Conservation (phyloP, 371 early-diverging fungal genomes). For the Mucor ambiguus region DNA sequence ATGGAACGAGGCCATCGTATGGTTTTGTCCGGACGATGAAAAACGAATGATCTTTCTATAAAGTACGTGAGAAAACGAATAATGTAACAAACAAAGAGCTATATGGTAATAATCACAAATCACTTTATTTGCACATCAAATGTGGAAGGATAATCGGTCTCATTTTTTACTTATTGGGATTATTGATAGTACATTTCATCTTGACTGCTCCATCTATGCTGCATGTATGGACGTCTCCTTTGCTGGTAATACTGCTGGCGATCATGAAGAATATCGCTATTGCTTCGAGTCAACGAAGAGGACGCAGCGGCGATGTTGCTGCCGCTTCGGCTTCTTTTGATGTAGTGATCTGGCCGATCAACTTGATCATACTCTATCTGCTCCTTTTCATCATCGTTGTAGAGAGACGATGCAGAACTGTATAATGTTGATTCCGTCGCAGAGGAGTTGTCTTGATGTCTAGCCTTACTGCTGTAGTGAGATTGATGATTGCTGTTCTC, state of each 20-base stretch:
- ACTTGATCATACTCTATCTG: not conserved
- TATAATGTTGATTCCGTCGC: not conserved
- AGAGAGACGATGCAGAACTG: not conserved
- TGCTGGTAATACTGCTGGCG: not conserved
- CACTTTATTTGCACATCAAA: not conserved
- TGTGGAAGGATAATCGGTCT: not conserved
- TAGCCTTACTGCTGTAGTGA: not conserved
- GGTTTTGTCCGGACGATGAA: not conserved
- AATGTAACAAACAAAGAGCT: slow-evolving; percentile 4
- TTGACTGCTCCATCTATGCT: not conserved
- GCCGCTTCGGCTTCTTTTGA: not conserved
- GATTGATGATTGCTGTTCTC: not conserved
- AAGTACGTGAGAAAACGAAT: not conserved
- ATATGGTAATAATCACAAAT: not conserved
- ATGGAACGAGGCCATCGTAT: not conserved
- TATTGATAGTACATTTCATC: not conserved
- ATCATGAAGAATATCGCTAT: not conserved
- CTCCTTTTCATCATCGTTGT: not conserved
- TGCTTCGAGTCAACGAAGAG: slow-evolving; percentile 3
- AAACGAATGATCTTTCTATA: not conserved
- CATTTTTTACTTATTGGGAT: not conserved
- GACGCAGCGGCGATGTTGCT: not conserved
- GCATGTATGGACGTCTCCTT: not conserved
- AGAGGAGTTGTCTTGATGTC: not conserved
- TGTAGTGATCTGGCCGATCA: not conserved